Evolutionary conservation across 1,284 basidiomycete species (phyloP).

Genomic region (Thecaphora thlaspeos): DNA sequence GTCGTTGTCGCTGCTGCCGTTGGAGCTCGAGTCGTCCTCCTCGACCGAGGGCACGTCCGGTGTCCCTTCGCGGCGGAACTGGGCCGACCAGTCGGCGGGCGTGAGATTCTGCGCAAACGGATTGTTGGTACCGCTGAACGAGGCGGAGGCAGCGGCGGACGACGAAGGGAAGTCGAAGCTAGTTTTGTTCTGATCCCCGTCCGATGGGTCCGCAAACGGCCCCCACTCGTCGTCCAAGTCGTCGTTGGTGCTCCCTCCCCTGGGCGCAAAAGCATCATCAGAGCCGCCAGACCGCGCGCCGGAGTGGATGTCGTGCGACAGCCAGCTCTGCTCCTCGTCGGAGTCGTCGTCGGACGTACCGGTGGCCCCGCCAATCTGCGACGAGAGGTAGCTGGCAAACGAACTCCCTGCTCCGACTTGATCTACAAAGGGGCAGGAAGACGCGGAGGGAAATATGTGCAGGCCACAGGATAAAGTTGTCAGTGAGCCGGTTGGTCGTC

Average conservation of each 20-base stretch:
- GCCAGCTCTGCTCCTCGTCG: slow-evolving; percentile 49
- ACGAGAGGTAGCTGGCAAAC: slow-evolving; percentile 55
- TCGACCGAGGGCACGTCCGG: slow-evolving; percentile 8
- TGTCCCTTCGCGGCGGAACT: slow-evolving; percentile 34
- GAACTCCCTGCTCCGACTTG: slow-evolving; percentile 15
- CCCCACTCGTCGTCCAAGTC: slow-evolving; percentile 55
- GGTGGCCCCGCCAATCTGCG: slow-evolving; percentile 49
- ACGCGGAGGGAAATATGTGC: too few relatives aligned
- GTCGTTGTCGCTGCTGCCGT: slow-evolving; percentile 14
- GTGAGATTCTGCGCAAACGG: slow-evolving; percentile 49
- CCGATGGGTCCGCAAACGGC: slow-evolving; percentile 47
- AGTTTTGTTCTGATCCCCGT: not conserved
- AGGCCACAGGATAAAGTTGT: not conserved
- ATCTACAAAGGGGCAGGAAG: not conserved
- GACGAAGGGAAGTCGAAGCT: slow-evolving; percentile 18
- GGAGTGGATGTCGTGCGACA: slow-evolving; percentile 35
- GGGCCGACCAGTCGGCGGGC: slow-evolving; percentile 55
- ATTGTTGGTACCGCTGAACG: too few relatives aligned
- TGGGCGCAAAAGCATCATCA: slow-evolving; percentile 35
- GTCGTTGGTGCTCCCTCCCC: slow-evolving; percentile 14
- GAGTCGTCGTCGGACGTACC: slow-evolving; percentile 47
- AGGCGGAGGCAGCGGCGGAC: slow-evolving; percentile 1
- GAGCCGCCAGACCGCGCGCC: slow-evolving; percentile 27
- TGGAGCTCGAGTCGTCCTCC: slow-evolving; percentile 29
- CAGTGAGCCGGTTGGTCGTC: slow-evolving; percentile 16